These are phyloP conservation scores for Trametes meyenii DNA, from an alignment of 768 basidiomycete genomes.

Conservation along the genomic window DNA sequence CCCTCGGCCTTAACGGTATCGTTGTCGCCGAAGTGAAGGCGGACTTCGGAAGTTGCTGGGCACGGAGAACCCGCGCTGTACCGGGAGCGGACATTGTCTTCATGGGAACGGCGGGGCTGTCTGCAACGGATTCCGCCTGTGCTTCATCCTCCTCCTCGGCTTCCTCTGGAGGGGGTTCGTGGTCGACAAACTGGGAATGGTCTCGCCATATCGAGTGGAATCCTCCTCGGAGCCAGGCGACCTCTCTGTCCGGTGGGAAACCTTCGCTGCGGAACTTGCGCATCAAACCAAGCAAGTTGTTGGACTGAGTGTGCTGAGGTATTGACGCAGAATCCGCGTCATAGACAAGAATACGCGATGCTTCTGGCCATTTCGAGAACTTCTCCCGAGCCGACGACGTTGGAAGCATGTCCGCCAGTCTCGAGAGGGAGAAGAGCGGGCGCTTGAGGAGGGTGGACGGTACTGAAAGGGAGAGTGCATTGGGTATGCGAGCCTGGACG, in stretches of 20 bases:
- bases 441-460: conserved; percentile 94
- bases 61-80: conserved; percentile 44
- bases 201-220: conserved; percentile 71
- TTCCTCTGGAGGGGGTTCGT: conserved; percentile 50
- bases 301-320: conserved; percentile 54
- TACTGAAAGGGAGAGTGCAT: conserved; percentile 83
- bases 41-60: conserved; percentile 61
- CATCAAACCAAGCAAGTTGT: conserved; percentile 72
- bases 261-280: conserved; percentile 71
- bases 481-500: conserved; percentile 62
- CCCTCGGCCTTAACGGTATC: conserved; percentile 26
- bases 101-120: not conserved
- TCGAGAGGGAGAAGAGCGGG: conserved; percentile 79
- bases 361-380: conserved; percentile 62
- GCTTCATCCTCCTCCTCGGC: conserved; percentile 54
- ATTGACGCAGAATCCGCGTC: conserved; percentile 69
- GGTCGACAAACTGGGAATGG: conserved; percentile 54
- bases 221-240: conserved; percentile 84
- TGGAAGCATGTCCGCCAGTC: conserved; percentile 81
- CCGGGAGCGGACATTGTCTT: conserved; percentile 26
- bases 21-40: conserved; percentile 62
- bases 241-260: conserved; percentile 51
- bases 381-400: conserved; percentile 54
- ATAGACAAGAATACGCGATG: conserved; percentile 75
- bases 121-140: conserved; percentile 20